Conservation (phyloP, 768 basidiomycete genomes). For the Pilatotrama ljubarskyi region DNA sequence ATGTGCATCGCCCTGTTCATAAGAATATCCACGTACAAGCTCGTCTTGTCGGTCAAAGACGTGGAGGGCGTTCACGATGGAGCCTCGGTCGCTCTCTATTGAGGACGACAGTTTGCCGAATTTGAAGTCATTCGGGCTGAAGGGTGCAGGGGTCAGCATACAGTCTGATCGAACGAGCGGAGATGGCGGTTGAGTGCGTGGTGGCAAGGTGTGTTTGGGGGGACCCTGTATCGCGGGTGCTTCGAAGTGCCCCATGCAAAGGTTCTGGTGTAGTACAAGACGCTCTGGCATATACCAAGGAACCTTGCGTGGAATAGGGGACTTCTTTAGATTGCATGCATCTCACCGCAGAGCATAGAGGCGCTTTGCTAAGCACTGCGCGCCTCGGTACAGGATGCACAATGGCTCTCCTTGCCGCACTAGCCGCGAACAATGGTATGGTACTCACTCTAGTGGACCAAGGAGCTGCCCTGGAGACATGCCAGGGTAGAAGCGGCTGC, state of each 20-base stretch:
- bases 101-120: slow-evolving; percentile 51
- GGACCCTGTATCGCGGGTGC: too few relatives aligned
- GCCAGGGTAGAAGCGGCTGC: slow-evolving; percentile 61
- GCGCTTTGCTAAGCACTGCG: neutral
- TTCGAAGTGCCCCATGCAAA: too few relatives aligned
- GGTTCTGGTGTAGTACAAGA: too few relatives aligned
- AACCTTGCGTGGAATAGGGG: too few relatives aligned
- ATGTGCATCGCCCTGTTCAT: neutral
- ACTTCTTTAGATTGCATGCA: too few relatives aligned
- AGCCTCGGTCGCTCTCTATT: slow-evolving; percentile 58
- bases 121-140: slow-evolving; percentile 48
- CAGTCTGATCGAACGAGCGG: neutral
- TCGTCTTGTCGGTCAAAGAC: slow-evolving; percentile 72
- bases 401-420: too few relatives aligned
- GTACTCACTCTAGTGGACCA: slow-evolving; percentile 64
- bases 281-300: too few relatives aligned
- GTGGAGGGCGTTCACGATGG: slow-evolving; percentile 64
- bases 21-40: slow-evolving; percentile 47
- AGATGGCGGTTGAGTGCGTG: neutral
- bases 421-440: neutral
- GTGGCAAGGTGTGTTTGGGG: too few relatives aligned
- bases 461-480: slow-evolving; percentile 63
- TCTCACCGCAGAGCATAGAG: neutral
- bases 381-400: too few relatives aligned
- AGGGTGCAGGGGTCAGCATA: neutral